phyloP scores from a whole-genome alignment of 768 basidiomycete genomes.

The Termitomyces sp. region DNA sequence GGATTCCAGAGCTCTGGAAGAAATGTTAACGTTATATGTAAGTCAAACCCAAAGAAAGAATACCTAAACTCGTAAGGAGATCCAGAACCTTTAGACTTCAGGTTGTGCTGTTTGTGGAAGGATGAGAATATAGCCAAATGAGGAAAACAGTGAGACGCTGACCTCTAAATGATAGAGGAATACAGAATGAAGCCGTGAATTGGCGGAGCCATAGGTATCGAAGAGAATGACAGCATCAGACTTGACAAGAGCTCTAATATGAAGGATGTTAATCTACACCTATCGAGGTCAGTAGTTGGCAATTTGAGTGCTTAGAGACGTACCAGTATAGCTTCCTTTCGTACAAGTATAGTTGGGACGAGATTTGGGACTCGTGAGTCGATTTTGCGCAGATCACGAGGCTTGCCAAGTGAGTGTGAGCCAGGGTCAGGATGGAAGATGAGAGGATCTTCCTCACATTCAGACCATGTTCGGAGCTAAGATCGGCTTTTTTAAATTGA shows the following conservation, averaged over 20 bases:
- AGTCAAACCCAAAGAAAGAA: constrained; percentile 8
- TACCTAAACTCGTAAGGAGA: constrained; percentile 90
- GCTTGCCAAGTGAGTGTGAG: constrained; percentile 41
- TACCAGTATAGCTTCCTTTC: constrained; percentile 86
- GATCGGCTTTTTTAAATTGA: constrained; percentile 86
- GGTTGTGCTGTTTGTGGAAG: constrained; percentile 60
- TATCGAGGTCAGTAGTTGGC: background rate
- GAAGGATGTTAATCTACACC: constrained; percentile 82
- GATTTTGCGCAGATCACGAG: constrained; percentile 95
- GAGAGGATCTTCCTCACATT: constrained; percentile 60
- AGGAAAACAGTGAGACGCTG: constrained; percentile 13
- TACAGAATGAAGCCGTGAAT: constrained; percentile 82
- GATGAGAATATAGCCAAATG: constrained; percentile 8
- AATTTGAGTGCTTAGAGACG: constrained; percentile 24
- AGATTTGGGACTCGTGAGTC: constrained; percentile 93
- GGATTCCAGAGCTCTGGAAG: constrained; percentile 82
- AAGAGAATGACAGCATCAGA: constrained; percentile 90
- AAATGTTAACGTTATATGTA: constrained; percentile 17
- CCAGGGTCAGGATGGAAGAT: constrained; percentile 17
- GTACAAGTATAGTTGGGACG: constrained; percentile 88
- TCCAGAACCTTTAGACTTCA: constrained; percentile 65
- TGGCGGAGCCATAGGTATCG: constrained; percentile 85
- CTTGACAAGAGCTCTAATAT: constrained; percentile 93
- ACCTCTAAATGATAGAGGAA: constrained; percentile 90
- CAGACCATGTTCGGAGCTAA: constrained; percentile 82